Base-by-base conservation (phyloP, 495 filamentous ascomycete species). In the Podospora pseudocomata region DNA sequence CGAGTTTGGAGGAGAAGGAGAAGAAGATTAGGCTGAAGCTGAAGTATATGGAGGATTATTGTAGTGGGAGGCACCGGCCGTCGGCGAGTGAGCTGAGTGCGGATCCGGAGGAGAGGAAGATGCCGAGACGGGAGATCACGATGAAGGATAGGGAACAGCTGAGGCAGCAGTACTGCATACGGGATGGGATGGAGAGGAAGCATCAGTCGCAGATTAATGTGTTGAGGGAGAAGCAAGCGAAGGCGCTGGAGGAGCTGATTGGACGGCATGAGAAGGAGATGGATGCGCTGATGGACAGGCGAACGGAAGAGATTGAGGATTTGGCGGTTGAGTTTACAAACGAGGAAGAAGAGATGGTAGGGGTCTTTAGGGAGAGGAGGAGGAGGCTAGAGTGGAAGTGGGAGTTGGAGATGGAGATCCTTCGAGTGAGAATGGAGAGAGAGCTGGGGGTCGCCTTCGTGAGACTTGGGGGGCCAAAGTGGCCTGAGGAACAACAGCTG, bases 41-140 rank as follows among this genome's bases (percentile, higher is more conserved):
- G 44, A 87, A 87, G 72, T 85, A 93, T 67, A 92, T 93, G 91
- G 90, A 92, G 74, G 89, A 88, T 3, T 93, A 92, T 72, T 90
- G 90, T 76, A 83, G 85, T 67, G 88, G 86, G 55, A 60, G 39
- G 39, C 15, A 49, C 15, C 39, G 39, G 39, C 15, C 39, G 39
- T 27, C 27, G 26, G 3, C 19, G 7, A 73, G 71, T 65, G 73
- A 76, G 53, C 70, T 63, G 11, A 78, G 84, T 15, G 55, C 55
- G 16, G 19, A 26, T 30, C 19, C 44, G 32, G 58, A 30, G n/a
- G 54, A 63, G 6, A 34, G n/a, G 23, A 54, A 73, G 5, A 75
- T 80, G 71, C 77, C 81, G 5, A 71, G 66, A 1, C 77, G 88
- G 13, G 67, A 78, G 0, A 86, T 91, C 19, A 90, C 88, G 16